Percentiles rank a stretch among this genome's conserved stretches.
These are phyloP conservation scores for Boletus edulis DNA, from an alignment of 768 basidiomycete species.

Conservation along the genomic window DNA sequence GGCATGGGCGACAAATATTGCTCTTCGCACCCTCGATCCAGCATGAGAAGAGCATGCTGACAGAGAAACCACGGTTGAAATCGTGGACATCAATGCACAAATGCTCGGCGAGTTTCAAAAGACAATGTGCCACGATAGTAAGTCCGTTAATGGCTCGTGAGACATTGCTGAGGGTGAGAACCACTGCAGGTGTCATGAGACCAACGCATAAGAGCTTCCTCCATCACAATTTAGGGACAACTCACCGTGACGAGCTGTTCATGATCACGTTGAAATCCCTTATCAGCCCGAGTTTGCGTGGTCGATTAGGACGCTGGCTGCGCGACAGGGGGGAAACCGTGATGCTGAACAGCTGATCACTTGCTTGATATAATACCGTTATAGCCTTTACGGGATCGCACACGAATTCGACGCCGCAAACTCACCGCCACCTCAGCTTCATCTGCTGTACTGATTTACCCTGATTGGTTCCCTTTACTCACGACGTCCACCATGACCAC, in stretches of 20 bases:
- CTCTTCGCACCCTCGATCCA: slow-evolving; percentile 86
- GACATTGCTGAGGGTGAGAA: slow-evolving; percentile 30
- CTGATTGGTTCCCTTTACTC: slow-evolving; percentile 13
- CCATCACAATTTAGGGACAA: slow-evolving; percentile 67
- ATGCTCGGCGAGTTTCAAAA: slow-evolving; percentile 93
- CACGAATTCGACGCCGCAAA: slow-evolving; percentile 25
- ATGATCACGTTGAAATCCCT: slow-evolving; percentile 98
- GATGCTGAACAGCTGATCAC: slow-evolving; percentile 36
- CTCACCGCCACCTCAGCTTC: slow-evolving; percentile 7
- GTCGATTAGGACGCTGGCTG: slow-evolving; percentile 89
- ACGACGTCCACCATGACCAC: slow-evolving; percentile 34
- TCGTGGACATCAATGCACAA: slow-evolving; percentile 92
- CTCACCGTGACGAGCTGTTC: slow-evolving; percentile 80
- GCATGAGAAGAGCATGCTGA: slow-evolving; percentile 88
- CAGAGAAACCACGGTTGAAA: slow-evolving; percentile 82
- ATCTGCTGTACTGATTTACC: slow-evolving; percentile 9
- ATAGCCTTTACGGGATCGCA: background rate
- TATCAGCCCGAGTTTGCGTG: slow-evolving; percentile 81
- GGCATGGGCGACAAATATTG: slow-evolving; percentile 91
- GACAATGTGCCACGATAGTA: slow-evolving; percentile 98
- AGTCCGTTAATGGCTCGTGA: slow-evolving; percentile 22
- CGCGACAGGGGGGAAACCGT: slow-evolving; percentile 58
- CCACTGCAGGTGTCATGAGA: slow-evolving; percentile 91
- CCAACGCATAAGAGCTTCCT: slow-evolving; percentile 84
- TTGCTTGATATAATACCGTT: too few species aligned